Evolutionary conservation across 2,329 filamentous ascomycete genomes (phyloP), one percentile per base, ranked within the genome.

Genomic region (Pseudofabraea citricarpa): DNA sequence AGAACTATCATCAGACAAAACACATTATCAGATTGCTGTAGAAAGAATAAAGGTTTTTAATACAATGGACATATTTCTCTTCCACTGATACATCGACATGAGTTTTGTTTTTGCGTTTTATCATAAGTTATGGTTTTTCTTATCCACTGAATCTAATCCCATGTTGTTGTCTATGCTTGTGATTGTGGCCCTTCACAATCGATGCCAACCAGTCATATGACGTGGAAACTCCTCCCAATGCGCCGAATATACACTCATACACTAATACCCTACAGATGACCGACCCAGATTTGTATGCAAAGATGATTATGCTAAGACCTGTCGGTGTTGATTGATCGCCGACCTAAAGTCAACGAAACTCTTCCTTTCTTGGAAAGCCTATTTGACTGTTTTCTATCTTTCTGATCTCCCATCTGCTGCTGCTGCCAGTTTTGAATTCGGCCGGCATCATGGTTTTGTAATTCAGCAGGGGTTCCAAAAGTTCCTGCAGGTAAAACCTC

Each of bases 281-380:
- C n/a, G n/a, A n/a, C n/a, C n/a, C n/a, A n/a, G n/a, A n/a, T n/a
- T n/a, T n/a, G n/a, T n/a, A n/a, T n/a, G n/a, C n/a, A n/a, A n/a
- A n/a, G n/a, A n/a, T n/a, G n/a, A n/a, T n/a, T n/a, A n/a, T n/a
- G n/a, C n/a, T n/a, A n/a, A n/a, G n/a, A n/a, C n/a, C 39, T 36
- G 5, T 54, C 45, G 16, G 27, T 21, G 19, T 41, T 40, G 13
- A 41, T 42, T 29, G 53, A 51, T 7, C 44, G 24, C n/a, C 48
- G 41, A 16, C 43, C 29, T 12, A 44, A 32, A 5, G 38, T 45
- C 27, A 49, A 48, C 18, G 51, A 56, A 16, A 27, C 57, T 16
- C 63, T 57, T 48, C 45, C 43, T 43, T 67, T 69, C 60, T 70
- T 71, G 46, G 69, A 66, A 3, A 70, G 59, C 46, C 63, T 65